These are phyloP conservation scores for Plasmodium inui DNA, from an alignment of 169 alveolate species.

Conservation along the genomic window DNA sequence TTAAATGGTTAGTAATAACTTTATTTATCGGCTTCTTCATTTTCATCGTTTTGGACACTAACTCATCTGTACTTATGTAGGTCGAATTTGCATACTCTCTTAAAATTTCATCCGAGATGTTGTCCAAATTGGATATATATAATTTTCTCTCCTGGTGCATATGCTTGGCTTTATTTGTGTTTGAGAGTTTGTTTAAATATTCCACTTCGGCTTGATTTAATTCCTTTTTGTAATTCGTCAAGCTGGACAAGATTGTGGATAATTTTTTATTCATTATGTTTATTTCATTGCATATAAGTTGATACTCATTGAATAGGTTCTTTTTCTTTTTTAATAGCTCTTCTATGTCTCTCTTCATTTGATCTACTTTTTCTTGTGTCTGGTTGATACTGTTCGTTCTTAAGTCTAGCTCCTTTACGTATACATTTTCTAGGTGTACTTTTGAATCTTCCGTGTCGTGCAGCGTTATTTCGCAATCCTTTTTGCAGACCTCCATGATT, in stretches of 20 bases:
- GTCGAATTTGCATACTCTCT: conserved; percentile 30
- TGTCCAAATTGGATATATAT: conserved; percentile 34
- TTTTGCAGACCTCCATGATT: conserved; percentile 59
- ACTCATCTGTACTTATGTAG: conserved; percentile 34
- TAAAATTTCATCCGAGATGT: conserved; percentile 56
- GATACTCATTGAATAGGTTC: conserved; percentile 38
- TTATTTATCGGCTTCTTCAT: conserved; percentile 37
- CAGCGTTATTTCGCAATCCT: conserved; percentile 66
- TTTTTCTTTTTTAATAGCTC: conserved; percentile 34
- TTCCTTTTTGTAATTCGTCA: conserved; percentile 33
- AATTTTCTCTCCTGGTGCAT: conserved; percentile 73
- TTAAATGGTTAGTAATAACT: conserved; percentile 26
- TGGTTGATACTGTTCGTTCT: conserved; percentile 24
- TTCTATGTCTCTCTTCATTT: conserved; percentile 16
- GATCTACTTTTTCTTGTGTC: conserved; percentile 33
- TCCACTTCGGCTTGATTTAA: conserved; percentile 40
- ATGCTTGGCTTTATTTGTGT: conserved; percentile 64
- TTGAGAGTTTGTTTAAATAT: conserved; percentile 59
- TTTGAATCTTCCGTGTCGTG: conserved; percentile 60
- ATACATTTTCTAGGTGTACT: conserved; percentile 46
- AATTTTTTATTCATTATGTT: conserved; percentile 22
- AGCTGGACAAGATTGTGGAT: conserved; percentile 2
- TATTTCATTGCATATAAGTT: conserved; percentile 45
- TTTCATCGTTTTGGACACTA: conserved; percentile 13
- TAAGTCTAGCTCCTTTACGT: conserved; percentile 39